phyloP scores from a whole-genome alignment of 2,329 filamentous ascomycete species.

The Scopulariopsis brevicaulis region DNA sequence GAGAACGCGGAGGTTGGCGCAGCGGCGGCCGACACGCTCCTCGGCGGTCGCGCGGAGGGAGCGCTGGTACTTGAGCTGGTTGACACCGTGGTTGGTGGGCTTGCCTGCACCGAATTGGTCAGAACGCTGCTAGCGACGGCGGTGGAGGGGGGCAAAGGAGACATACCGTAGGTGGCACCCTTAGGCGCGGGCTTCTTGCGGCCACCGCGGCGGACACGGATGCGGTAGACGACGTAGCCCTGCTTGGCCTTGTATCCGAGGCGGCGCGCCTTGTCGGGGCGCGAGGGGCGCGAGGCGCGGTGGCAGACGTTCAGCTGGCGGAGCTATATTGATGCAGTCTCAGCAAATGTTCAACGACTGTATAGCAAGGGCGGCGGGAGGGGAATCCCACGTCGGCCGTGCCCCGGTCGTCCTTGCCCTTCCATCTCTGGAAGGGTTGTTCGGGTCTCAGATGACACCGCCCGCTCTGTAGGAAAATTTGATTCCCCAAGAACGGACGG shows the following conservation, averaged over 20 bases:
- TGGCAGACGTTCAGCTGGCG: constrained; percentile 99
- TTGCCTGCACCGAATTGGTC: constrained; percentile 55
- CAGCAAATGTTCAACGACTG: constrained; percentile 99
- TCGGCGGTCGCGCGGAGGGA: constrained; percentile 96
- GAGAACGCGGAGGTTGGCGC: constrained; percentile 96
- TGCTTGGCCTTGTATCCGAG: constrained; percentile 99
- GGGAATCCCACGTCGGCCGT: not conserved
- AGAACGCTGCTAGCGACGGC: constrained; percentile 10
- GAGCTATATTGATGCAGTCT: constrained; percentile 99
- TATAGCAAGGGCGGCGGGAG: constrained; percentile 56
- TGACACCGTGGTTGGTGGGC: constrained; percentile 99
- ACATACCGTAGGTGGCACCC: constrained; percentile 97
- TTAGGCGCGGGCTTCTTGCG: constrained; percentile 94
- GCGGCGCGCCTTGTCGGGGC: constrained; percentile 99
- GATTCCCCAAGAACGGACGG: not conserved
- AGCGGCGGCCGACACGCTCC: constrained; percentile 98
- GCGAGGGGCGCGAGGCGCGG: constrained; percentile 94
- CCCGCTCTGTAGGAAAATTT: not conserved
- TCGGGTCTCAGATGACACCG: not conserved
- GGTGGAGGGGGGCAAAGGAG: not conserved
- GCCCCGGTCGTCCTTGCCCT: not conserved
- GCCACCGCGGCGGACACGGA: constrained; percentile 95
- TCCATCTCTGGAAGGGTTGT: not conserved
- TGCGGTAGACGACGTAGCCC: constrained; percentile 99
- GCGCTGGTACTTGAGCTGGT: constrained; percentile 99